Base-by-base conservation (phyloP, 75 land plant species). In the Selaginella moellendorffii region DNA sequence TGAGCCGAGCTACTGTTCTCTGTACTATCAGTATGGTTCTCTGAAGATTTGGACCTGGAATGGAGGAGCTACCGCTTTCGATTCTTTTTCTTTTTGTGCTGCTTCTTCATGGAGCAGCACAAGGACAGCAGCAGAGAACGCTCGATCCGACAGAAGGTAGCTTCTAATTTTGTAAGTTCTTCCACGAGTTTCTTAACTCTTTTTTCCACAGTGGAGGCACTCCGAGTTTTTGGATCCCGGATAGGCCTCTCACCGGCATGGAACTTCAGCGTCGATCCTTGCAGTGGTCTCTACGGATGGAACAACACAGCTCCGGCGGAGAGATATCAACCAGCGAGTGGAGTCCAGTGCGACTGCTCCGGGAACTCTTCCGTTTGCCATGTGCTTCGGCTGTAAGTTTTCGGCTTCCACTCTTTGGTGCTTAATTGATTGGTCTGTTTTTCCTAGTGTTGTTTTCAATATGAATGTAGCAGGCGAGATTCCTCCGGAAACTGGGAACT, bases 221-320 rank as follows among this genome's bases (percentile, higher is more conserved):
- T 56, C 19, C 21, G 24, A 25, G 24, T 19, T 24, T 56, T 56
- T 19, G 59, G 25, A 21, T 8, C 17, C 19, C 5, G n/a, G 24
- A 21, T 56, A 19, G 59, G 59, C 2, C 5, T 56, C 59, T 8
- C 23, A 19, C n/a, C n/a, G n/a, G 46, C 14, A 36, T 56, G 59
- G 59, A 56, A 56, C 59, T 56, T 56, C 59, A 56, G 59, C n/a
- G 59, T 56, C n/a, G 59, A 56, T 25, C 59, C 59, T 8, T 56
- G 59, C 59, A 56, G 59, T 56, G 24, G 24, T 8, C 59, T 9
- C 2, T 5, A 56, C 9, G 59, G 59, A 8, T 56, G 59, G 59
- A 24, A 56, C 24, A 56, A 56, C 59, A 21, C 19, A 21, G 24
- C 5, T 8, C n/a, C 59, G 2, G 59, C 59, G 2, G n/a, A 56